Evolutionary conservation across 306 rosid species (phyloP).

Genomic region (Cicer cuneatum): DNA sequence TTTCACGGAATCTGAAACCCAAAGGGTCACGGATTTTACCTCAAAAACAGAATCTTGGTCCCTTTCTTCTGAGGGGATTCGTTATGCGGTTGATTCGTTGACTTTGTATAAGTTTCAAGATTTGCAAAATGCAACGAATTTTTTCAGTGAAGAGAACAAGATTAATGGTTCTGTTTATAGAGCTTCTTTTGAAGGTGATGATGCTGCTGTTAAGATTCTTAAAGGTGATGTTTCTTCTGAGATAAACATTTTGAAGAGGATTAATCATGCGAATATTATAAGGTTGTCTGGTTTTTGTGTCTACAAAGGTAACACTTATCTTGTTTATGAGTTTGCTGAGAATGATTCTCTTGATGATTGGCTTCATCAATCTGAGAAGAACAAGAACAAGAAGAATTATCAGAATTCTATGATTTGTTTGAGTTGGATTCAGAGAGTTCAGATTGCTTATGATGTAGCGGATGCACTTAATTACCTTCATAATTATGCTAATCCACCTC

Average conservation of each 20-base stretch:
- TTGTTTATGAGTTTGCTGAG: conserved; percentile 75
- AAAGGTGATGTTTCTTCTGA: conserved; percentile 70
- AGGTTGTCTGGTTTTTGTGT: conserved; percentile 81
- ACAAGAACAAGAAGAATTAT: background rate
- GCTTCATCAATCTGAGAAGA: conserved; percentile 52
- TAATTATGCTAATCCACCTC: conserved; percentile 63
- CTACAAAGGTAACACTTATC: conserved; percentile 65
- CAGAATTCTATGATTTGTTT: conserved; percentile 20
- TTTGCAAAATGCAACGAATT: conserved; percentile 53
- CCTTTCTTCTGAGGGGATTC: conserved; percentile 56
- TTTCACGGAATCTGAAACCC: conserved; percentile 4
- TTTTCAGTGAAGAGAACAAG: conserved; percentile 58
- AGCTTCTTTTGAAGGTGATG: conserved; percentile 69
- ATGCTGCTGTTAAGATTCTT: conserved; percentile 74
- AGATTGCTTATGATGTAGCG: conserved; percentile 70
- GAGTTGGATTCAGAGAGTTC: conserved; percentile 76
- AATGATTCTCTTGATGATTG: conserved; percentile 61
- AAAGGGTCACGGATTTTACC: conserved; percentile 15
- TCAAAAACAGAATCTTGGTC: conserved; percentile 45
- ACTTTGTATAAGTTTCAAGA: conserved; percentile 58
- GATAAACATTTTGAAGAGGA: conserved; percentile 65
- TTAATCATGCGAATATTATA: conserved; percentile 74
- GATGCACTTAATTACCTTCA: conserved; percentile 79
- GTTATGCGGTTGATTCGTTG: conserved; percentile 63
- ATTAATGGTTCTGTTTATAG: conserved; percentile 67